Evolutionary conservation across 1,284 basidiomycete genomes (phyloP), one percentile per base, ranked within the genome.

Genomic region (Pisolithus thermaeus): DNA sequence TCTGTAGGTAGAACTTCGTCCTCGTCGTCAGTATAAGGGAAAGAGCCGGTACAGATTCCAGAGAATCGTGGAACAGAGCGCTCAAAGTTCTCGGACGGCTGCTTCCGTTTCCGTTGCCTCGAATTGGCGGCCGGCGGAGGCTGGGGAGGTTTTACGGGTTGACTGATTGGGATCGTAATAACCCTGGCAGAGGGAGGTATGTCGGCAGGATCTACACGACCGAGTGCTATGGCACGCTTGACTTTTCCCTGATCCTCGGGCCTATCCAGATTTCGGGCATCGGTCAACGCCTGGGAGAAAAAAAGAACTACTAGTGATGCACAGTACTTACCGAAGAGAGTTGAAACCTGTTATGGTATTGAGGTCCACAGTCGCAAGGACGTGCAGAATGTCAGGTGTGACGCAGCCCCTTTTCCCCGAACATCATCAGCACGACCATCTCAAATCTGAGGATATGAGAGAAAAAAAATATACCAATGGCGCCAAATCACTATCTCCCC

Each of bases 401-500:
- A 88, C 80, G 54, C 87, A 90, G 57, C 82, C 84, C 87, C 86
- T 88, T 51, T 53, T 30, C 28, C 25, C 25, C 37, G 32, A 42
- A 27, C 30, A 6, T 38, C 46, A 45, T 39, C 43, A 42, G 52
- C 27, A 22, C 47, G 49, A 51, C 52, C 14, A 35, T 14, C 32
- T 27, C 32, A 12, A 52, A 45, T 28, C 52, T 36, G 50, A 49
- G 22, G 49, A 48, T 52, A 39, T 54, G 20, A 50, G 51, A 51
- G 27, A 52, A 32, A 47, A 9, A 20, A n/a, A 68, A 58, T n/a
- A n/a, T 64, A 87, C 87, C 87, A 89, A 59, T 90, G 86, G 38
- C 79, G 71, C 86, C 86, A 89, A 62, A 82, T 75, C 2, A 88
- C 77, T 0, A 73, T 77, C 62, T 87, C 82, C 45, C 81, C 79